A percentile compares a stretch with the other conserved stretches of the same genome.
phyloP scores from a whole-genome alignment of 2,329 filamentous ascomycete species.

The Fonsecaea multimorphosa region DNA sequence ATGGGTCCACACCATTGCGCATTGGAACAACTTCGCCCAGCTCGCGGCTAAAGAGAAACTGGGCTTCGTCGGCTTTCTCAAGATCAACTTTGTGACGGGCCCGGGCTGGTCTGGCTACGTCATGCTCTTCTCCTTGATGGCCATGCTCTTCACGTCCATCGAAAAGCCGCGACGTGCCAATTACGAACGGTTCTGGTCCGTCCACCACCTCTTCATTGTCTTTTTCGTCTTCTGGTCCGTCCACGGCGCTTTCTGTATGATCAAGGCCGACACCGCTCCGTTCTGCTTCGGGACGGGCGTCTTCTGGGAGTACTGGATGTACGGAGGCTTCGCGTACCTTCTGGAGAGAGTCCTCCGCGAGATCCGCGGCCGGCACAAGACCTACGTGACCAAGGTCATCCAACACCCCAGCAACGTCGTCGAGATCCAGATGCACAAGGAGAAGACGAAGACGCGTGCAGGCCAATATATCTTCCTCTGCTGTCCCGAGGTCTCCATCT shows the following conservation, averaged over 20 bases:
- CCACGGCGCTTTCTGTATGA: constrained; percentile 90
- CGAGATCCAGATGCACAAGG: constrained; percentile 92
- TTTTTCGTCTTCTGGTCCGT: constrained; percentile 94
- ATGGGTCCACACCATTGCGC: constrained; percentile 82
- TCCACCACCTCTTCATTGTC: constrained; percentile 83
- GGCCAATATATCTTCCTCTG: constrained; percentile 86
- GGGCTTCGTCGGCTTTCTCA: constrained; percentile 77
- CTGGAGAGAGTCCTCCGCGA: constrained; percentile 80
- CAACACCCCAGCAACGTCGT: constrained; percentile 88
- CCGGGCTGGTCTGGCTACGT: constrained; percentile 87
- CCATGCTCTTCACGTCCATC: constrained; percentile 77
- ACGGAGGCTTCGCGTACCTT: constrained; percentile 79
- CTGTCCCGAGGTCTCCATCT: constrained; percentile 83
- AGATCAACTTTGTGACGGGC: constrained; percentile 78
- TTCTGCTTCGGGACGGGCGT: constrained; percentile 79
- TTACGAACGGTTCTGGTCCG: constrained; percentile 91
- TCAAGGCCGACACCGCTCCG: constrained; percentile 79
- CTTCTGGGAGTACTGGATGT: constrained; percentile 91
- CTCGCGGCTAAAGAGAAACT: constrained; percentile 76
- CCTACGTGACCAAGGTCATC: constrained; percentile 85
- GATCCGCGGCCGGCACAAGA: constrained; percentile 79
- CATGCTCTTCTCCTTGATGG: constrained; percentile 79
- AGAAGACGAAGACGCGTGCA: constrained; percentile 78
- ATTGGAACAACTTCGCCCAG: constrained; percentile 86
- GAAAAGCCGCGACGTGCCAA: constrained; percentile 80